Conservation (phyloP, 352 stramenopile species). For the Peronospora destructor region DNA sequence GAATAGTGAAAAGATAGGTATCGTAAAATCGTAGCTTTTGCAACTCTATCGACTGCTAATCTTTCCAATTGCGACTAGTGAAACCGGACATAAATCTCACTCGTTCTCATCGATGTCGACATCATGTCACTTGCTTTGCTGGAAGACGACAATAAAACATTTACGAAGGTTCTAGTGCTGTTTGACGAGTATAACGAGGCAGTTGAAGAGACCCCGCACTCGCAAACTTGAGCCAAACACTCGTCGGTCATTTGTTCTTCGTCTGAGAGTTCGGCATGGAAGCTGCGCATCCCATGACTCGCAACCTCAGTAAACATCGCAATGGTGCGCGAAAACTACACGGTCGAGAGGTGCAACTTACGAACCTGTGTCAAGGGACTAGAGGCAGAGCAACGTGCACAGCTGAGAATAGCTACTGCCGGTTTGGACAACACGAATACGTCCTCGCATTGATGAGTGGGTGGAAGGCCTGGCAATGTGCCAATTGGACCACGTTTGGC, state of each 20-base stretch:
- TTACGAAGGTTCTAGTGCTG: conserved; percentile 27
- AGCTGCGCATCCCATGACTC: conserved; percentile 14
- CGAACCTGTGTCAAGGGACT: conserved; percentile 16
- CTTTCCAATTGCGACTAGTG: conserved; percentile 1
- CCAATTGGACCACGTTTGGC: conserved; percentile 30
- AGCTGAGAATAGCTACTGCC: background rate
- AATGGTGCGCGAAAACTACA: conserved; percentile 35
- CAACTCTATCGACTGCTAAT: background rate
- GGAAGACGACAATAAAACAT: conserved; percentile 26
- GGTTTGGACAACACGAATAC: background rate
- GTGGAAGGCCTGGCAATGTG: conserved; percentile 26
- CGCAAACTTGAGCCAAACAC: background rate
- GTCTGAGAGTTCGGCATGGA: conserved; percentile 14
- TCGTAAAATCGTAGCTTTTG: background rate
- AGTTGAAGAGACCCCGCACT: conserved; percentile 1
- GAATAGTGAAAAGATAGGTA: background rate
- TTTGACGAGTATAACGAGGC: conserved; percentile 23
- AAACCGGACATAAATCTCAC: conserved; percentile 1
- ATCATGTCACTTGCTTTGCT: conserved; percentile 27
- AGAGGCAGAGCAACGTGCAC: conserved; percentile 9
- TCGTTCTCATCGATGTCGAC: background rate
- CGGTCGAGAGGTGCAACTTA: conserved; percentile 26
- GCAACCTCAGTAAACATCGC: conserved; percentile 25
- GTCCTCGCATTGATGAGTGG: conserved; percentile 13
- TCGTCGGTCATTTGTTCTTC: background rate